These are phyloP conservation scores for Phyllostachys edulis DNA, from an alignment of 176 grass and related monocot genomes.

Conservation along the genomic window DNA sequence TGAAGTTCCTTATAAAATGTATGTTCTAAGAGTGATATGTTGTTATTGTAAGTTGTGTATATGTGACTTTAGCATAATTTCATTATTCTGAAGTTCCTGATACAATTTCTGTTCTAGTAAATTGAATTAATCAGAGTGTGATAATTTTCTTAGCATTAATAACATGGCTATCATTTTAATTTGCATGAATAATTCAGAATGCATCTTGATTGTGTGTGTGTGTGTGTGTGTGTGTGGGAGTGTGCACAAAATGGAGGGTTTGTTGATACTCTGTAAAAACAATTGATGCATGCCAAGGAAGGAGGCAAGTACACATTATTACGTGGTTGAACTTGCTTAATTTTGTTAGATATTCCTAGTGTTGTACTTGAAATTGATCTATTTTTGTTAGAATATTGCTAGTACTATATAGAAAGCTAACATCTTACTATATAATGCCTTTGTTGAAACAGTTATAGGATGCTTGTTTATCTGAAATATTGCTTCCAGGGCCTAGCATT, in stretches of 20 bases:
- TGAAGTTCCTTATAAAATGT: slow-evolving; percentile 2
- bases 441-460: slow-evolving; percentile 70
- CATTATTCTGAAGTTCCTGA: neutral
- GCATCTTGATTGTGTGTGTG: neutral
- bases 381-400: too few relatives aligned
- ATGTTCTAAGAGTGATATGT: too few relatives aligned
- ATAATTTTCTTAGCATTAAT: neutral
- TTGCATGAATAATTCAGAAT: slow-evolving; percentile 24
- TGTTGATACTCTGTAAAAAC: too few relatives aligned
- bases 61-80: neutral
- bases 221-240: too few relatives aligned
- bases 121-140: slow-evolving; percentile 14
- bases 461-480: slow-evolving; percentile 99
- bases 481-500: slow-evolving; percentile 97
- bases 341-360: too few relatives aligned
- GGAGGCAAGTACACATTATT: too few relatives aligned
- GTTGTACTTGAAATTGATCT: too few relatives aligned
- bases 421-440: too few relatives aligned
- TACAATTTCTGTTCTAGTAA: slow-evolving; percentile 1
- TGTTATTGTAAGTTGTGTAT: neutral
- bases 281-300: too few relatives aligned
- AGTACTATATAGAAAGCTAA: too few relatives aligned
- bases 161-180: neutral
- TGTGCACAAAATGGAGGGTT: too few relatives aligned
- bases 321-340: too few relatives aligned